phyloP scores from a whole-genome alignment of 2,329 filamentous ascomycete genomes.

The Elsinoe arachidis region DNA sequence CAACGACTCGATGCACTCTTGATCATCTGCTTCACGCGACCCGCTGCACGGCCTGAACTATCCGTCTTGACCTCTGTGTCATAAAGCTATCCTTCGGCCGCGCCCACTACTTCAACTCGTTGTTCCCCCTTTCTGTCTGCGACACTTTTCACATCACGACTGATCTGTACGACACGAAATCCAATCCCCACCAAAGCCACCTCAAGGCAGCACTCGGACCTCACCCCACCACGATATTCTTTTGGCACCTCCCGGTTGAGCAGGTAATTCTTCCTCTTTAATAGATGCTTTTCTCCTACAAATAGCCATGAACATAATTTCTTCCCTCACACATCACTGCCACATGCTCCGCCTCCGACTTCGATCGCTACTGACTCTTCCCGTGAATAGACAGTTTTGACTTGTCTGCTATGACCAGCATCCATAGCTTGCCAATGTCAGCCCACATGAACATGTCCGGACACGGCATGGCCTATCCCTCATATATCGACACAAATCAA shows the following conservation, averaged over 20 bases:
- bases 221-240: background rate
- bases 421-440: conserved; percentile 5
- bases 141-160: conserved; percentile 1
- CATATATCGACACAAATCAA: background rate
- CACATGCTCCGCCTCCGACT: background rate
- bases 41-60: conserved; percentile 9
- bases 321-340: background rate
- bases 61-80: background rate
- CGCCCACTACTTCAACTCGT: background rate
- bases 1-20: background rate
- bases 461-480: background rate
- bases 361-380: background rate
- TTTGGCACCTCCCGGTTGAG: background rate
- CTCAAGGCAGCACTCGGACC: background rate
- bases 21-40: conserved; percentile 11
- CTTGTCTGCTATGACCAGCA: conserved; percentile 7
- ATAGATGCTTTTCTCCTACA: background rate
- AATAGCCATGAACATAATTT: background rate
- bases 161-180: background rate
- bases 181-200: background rate
- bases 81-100: background rate
- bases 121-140: background rate
- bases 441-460: conserved; percentile 3
- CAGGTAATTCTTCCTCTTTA: background rate
- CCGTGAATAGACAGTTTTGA: background rate